phyloP scores from a whole-genome alignment of 345 rosid species.

The Eucalyptus marginata region DNA sequence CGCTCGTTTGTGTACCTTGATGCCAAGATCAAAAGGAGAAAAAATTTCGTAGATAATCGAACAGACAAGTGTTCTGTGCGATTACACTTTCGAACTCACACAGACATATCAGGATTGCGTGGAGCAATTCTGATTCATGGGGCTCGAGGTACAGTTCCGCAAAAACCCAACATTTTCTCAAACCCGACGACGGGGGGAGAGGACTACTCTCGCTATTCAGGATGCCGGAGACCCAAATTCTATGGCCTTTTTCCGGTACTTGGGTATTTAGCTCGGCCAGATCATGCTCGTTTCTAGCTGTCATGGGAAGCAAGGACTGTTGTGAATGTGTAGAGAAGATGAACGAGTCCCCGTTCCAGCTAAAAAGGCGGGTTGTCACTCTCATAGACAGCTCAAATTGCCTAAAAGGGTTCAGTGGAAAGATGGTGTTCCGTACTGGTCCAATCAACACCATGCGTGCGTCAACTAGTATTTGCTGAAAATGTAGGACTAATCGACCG shows the following conservation, averaged over 20 bases:
- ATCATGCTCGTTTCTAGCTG: neutral
- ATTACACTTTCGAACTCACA: neutral
- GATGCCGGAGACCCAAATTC: neutral
- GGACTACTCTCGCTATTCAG: neutral
- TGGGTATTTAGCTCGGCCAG: neutral
- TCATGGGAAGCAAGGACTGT: neutral
- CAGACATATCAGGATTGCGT: accelerated
- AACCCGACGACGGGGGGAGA: neutral
- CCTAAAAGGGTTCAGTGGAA: neutral
- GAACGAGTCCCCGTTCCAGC: neutral
- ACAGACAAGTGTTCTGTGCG: accelerated
- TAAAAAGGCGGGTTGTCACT: neutral
- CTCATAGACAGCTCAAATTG: neutral
- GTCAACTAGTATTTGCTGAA: neutral
- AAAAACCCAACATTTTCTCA: neutral
- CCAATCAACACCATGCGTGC: neutral
- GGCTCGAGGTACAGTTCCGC: neutral
- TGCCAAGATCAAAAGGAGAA: neutral
- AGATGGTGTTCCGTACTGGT: neutral
- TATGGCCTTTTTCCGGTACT: neutral
- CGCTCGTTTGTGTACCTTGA: accelerated
- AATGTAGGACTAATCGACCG: neutral
- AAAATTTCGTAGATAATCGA: neutral
- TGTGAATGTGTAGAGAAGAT: neutral
- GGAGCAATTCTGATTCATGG: neutral